Evolutionary conservation across 192 early-diverging fungal species (phyloP).

Genomic region (Podila minutissima): DNA sequence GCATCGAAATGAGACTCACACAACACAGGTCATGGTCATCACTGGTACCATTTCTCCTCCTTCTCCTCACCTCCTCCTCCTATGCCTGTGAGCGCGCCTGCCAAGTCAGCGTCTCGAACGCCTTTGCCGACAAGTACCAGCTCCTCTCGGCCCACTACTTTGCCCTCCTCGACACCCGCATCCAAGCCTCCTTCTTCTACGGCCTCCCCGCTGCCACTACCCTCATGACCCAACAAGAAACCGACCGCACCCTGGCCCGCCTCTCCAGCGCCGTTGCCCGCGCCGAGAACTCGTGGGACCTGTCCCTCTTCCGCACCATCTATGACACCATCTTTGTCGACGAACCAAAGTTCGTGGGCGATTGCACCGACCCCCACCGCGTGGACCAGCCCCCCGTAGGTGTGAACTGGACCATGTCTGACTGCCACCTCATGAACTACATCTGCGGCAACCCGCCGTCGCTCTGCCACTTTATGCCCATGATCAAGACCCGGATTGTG

Average conservation of each 20-base stretch:
- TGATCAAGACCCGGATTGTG: constrained; percentile 49
- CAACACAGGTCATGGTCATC: background rate
- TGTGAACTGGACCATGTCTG: constrained; percentile 60
- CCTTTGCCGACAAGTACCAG: constrained; percentile 55
- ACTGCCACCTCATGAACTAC: constrained; percentile 67
- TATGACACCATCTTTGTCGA: constrained; percentile 58
- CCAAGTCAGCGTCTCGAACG: constrained; percentile 53
- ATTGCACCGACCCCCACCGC: constrained; percentile 62
- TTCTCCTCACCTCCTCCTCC: background rate
- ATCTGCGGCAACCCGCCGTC: constrained; percentile 73
- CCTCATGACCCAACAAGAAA: constrained; percentile 18
- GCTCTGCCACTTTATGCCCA: constrained; percentile 64
- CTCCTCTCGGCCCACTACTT: constrained; percentile 40
- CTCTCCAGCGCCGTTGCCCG: constrained; percentile 16
- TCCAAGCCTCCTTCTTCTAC: constrained; percentile 23
- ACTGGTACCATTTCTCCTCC: constrained; percentile 1
- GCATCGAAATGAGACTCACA: too few species aligned
- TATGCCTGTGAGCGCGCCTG: constrained; percentile 58
- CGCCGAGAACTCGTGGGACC: constrained; percentile 43
- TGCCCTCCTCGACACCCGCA: constrained; percentile 9
- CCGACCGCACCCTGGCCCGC: constrained; percentile 13
- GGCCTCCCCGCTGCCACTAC: constrained; percentile 12
- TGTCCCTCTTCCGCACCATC: constrained; percentile 18
- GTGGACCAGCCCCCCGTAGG: constrained; percentile 54
- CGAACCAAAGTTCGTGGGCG: constrained; percentile 61